A percentile compares a stretch with the other conserved stretches of the same genome.
These are phyloP conservation scores for Coffea canephora DNA, from an alignment of 257 asterid species.

Conservation along the genomic window DNA sequence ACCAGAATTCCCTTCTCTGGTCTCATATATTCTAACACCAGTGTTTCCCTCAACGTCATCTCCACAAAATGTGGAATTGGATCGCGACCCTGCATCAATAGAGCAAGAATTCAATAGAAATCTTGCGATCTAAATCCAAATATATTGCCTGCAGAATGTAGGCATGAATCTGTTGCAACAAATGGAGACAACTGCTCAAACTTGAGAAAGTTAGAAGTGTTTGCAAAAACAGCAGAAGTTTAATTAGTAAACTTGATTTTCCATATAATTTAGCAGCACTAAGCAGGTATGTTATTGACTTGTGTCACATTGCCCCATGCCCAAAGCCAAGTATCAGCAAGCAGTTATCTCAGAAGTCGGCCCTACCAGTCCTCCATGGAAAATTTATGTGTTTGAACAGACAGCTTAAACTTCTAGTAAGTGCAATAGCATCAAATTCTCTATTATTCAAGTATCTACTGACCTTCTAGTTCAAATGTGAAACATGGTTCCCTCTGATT, in stretches of 20 bases:
- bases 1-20: conserved; percentile 16
- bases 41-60: conserved; percentile 28
- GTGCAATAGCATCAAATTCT: conserved; percentile 20
- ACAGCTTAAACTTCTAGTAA: conserved; percentile 7
- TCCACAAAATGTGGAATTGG: conserved; percentile 23
- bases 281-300: not conserved
- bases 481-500: conserved; percentile 23
- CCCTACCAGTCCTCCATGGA: not conserved
- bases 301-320: not conserved
- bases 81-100: conserved; percentile 38
- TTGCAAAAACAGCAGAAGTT: conserved; percentile 2
- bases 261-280: not conserved
- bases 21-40: conserved; percentile 17
- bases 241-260: not conserved
- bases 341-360: conserved; percentile 1
- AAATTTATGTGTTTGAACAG: conserved; percentile 4
- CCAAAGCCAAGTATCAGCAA: not conserved
- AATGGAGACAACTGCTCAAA: not conserved
- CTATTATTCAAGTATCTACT: conserved; percentile 38
- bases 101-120: not conserved
- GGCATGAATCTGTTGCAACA: not conserved
- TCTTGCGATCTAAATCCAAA: not conserved
- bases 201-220: not conserved
- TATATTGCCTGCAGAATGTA: not conserved
- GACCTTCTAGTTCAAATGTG: conserved; percentile 58